Conservation (phyloP, 2,329 filamentous ascomycete genomes). For the Proliferodiscus dingleyae region DNA sequence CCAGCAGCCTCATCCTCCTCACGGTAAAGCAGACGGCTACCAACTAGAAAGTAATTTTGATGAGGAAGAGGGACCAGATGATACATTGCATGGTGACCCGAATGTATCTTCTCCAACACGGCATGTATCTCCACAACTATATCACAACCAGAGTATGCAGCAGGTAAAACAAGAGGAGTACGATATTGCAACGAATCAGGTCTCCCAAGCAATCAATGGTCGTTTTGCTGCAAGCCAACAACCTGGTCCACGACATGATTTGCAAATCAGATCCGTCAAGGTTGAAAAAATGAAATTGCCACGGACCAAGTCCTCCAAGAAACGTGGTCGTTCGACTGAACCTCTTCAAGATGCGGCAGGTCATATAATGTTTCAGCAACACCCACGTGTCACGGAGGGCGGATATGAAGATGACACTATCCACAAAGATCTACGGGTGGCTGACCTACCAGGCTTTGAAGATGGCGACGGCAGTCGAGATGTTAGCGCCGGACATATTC, state of each 20-base stretch:
- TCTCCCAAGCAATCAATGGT: background rate
- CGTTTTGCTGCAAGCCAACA: constrained; percentile 1
- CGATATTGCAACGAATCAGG: background rate
- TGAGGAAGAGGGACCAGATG: background rate
- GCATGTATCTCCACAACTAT: constrained; percentile 1
- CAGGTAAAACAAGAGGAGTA: background rate
- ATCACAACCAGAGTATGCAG: background rate
- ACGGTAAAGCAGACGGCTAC: background rate
- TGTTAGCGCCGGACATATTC: too few species aligned
- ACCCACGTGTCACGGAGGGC: too few species aligned
- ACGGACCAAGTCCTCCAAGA: constrained; percentile 1
- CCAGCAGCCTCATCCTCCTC: background rate
- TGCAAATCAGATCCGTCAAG: background rate
- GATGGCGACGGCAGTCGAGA: too few species aligned
- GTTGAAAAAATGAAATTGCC: background rate
- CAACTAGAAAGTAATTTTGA: background rate
- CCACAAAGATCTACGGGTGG: background rate
- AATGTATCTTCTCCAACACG: background rate
- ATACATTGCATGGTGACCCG: background rate
- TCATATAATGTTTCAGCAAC: background rate
- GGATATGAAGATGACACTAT: background rate
- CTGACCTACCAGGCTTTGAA: background rate
- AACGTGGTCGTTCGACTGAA: constrained; percentile 1
- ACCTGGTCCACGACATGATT: background rate
- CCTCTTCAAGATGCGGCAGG: background rate